Base-by-base conservation (phyloP, 441 rosid species). In the Corymbia calophylla region DNA sequence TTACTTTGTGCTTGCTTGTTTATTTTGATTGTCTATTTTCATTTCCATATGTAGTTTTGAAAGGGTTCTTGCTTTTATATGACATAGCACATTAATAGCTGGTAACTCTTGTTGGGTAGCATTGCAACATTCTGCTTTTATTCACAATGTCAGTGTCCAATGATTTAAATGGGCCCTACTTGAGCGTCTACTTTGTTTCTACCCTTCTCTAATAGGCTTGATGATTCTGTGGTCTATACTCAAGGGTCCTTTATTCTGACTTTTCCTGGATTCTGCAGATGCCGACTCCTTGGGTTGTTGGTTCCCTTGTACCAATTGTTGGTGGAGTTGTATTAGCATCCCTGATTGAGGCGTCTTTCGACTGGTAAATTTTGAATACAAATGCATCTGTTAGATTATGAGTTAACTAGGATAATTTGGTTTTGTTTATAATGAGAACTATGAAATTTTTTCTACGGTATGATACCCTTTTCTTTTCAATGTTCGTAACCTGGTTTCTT, bases 281-380 rank as follows among this genome's bases (percentile, higher is more conserved):
- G 82, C 99, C 99, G 32, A 96, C 99, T 86, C 89, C 91, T 58
- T 98, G 97, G 99, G 99, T 98, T 23, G 95, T 98, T 88, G 93
- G 92, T 93, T 96, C 99, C 90, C 96, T 98, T 87, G 2, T 97
- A 82, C 99, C 99, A 49, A 96, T 98, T 90, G 98, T 95, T 93
- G 98, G 99, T 90, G 99, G 99, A 62, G 99, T 98, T 89, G 99
- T 94, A 17, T 97, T 98, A 92, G 99, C 99, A 88, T 98, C 99
- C 53, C 93, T 95, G 17, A 96, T 98, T 18, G 99, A 98, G 93
- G 97, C 94, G 80, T 97, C 99, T 86, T 98, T 98, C 88, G 97
- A 98, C 91, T 98, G 99, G 99, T 97, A 93, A 90, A 93, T 62
- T 89, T 86, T 68, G 88, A 27, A 64, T 55, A 51, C 88, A 60